Evolutionary conservation across 176 grass and related monocot species (phyloP), one percentile per base, ranked within the genome.

Genomic region (Urochloa ruziziensis): DNA sequence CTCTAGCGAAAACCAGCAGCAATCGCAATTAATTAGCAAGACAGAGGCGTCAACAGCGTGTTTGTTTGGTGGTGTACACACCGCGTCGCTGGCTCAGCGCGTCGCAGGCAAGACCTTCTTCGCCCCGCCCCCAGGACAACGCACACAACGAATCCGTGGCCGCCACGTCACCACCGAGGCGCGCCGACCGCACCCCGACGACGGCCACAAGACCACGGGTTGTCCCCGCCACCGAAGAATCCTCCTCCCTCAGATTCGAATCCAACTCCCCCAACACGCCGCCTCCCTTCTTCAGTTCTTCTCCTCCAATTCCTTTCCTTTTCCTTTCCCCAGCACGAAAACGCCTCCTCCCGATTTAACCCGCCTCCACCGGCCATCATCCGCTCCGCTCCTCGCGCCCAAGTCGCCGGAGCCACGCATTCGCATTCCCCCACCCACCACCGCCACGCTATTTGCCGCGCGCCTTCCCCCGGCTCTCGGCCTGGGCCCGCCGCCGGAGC

Each of bases 221-320:
- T 54, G 49, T 17, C 64, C 5, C 49, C 0, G 19, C 24, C 18
- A 25, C 56, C 3, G 3, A 83, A 63, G 63, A 14, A 73, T 70
- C 75, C 69, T 53, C 43, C 28, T 37, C 60, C 29, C 59, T 46
- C 39, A 5, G 52, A 81, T 89, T 85, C 87, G 70, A 81, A 89
- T 77, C 53, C 6, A 53, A 53, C 51, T 23, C 52, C 23, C 47
- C 82, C 81, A 13, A 48, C 43, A 14, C 70, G 3, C 16, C 46
- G 2, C 0, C 32, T 23, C 32, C 46, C 3, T 7, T 11, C 23
- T 1, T 37, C 6, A n/a, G n/a, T n/a, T n/a, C n/a, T 11, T 5
- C 13, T 8, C 4, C 5, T 19, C 12, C 49, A 18, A 21, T 28
- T 13, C 0, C 61, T 16, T 61, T 25, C 4, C 18, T 54, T 12